phyloP scores from a whole-genome alignment of 352 stramenopile species.

The Nothophytophthora sp. region DNA sequence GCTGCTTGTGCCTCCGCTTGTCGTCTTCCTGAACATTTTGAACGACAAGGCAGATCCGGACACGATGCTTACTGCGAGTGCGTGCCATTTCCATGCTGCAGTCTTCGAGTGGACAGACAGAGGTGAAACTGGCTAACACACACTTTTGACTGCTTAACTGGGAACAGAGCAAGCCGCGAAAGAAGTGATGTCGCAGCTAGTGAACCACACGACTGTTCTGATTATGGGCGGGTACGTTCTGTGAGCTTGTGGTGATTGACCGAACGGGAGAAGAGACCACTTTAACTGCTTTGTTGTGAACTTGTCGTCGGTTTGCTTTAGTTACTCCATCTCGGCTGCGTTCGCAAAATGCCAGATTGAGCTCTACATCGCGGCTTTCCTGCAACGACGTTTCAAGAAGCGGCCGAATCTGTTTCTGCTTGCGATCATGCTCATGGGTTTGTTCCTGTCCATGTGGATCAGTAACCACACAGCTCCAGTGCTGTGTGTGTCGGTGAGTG shows the following conservation, averaged over 20 bases:
- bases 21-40: constrained; percentile 89
- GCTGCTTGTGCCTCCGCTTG: constrained; percentile 85
- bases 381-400: constrained; percentile 91
- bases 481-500: constrained; percentile 87
- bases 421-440: constrained; percentile 93
- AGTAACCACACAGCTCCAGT: constrained; percentile 93
- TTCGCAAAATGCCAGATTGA: constrained; percentile 94
- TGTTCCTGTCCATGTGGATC: constrained; percentile 94
- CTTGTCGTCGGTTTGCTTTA: constrained; percentile 23
- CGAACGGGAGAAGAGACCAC: no score
- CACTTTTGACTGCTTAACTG: neutral
- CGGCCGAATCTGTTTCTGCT: constrained; percentile 89
- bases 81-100: constrained; percentile 2
- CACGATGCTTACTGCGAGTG: constrained; percentile 73
- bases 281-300: neutral
- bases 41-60: constrained; percentile 83
- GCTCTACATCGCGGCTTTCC: constrained; percentile 87
- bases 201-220: constrained; percentile 93
- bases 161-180: constrained; percentile 75
- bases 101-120: neutral
- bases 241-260: neutral
- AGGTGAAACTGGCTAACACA: neutral
- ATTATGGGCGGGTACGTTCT: constrained; percentile 88
- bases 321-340: constrained; percentile 87
- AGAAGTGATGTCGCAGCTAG: constrained; percentile 87